These are phyloP conservation scores for Aspergillus nanangensis DNA, from an alignment of 495 filamentous ascomycete species.

Conservation along the genomic window DNA sequence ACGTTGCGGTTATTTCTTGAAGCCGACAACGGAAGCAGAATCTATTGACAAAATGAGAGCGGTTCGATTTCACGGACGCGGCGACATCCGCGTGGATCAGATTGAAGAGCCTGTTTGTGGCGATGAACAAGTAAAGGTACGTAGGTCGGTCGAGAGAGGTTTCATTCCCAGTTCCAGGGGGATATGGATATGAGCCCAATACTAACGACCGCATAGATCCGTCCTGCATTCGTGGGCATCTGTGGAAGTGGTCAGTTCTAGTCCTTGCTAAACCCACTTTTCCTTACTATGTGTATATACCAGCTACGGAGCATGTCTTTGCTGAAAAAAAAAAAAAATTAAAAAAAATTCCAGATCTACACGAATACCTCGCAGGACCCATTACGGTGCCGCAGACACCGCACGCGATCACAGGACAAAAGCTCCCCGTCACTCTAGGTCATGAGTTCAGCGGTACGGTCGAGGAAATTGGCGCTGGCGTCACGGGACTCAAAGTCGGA, in stretches of 20 bases:
- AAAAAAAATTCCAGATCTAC: not conserved
- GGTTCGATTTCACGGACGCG: constrained; percentile 36
- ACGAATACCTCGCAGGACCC: constrained; percentile 50
- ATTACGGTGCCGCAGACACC: constrained; percentile 51
- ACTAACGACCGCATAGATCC: too few relatives aligned
- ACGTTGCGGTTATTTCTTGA: too few relatives aligned
- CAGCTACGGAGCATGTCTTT: not conserved
- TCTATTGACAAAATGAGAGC: constrained; percentile 33
- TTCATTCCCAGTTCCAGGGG: too few relatives aligned
- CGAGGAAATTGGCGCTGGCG: constrained; percentile 52
- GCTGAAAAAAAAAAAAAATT: not conserved
- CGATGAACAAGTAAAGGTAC: constrained; percentile 36
- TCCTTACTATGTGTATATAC: too few relatives aligned
- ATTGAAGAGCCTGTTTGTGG: constrained; percentile 36
- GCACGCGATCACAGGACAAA: constrained; percentile 54
- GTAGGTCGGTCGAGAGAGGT: too few relatives aligned
- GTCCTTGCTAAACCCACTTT: not conserved
- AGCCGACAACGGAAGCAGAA: not conserved
- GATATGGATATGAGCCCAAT: too few relatives aligned
- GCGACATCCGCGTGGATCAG: constrained; percentile 37
- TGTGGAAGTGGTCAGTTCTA: constrained; percentile 27
- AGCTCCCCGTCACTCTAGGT: constrained; percentile 54
- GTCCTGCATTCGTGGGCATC: constrained; percentile 32
- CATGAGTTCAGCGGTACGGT: constrained; percentile 60
- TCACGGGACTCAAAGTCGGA: constrained; percentile 47